phyloP scores from a whole-genome alignment of 371 early-diverging fungal genomes.

The Vairimorpha necatrix region DNA sequence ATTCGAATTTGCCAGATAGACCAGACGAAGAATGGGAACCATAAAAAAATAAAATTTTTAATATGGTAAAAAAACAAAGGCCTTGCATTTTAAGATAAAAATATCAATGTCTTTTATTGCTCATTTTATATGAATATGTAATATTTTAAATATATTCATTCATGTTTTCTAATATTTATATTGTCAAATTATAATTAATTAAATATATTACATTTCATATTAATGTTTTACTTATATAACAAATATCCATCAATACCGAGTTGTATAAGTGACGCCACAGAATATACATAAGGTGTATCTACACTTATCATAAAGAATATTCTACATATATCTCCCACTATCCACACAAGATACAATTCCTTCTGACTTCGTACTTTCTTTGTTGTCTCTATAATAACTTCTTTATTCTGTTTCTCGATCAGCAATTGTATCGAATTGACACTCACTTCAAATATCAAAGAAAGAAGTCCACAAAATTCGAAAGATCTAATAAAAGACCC shows the following conservation, averaged over 20 bases:
- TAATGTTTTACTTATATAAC: slow-evolving; percentile 17
- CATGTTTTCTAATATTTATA: too few relatives aligned
- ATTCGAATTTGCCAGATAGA: too few relatives aligned
- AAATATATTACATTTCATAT: too few relatives aligned
- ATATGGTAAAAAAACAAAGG: too few relatives aligned
- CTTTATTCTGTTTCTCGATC: slow-evolving; percentile 37
- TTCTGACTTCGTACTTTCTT: slow-evolving; percentile 34
- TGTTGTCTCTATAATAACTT: not conserved
- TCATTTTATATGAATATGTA: not conserved
- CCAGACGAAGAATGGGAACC: too few relatives aligned
- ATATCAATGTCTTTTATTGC: not conserved
- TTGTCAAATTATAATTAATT: too few relatives aligned
- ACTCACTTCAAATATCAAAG: slow-evolving; percentile 41
- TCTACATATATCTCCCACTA: slow-evolving; percentile 56
- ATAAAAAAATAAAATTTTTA: too few relatives aligned
- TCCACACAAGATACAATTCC: slow-evolving; percentile 57
- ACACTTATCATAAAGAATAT: slow-evolving; percentile 36
- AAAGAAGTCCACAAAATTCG: slow-evolving; percentile 34
- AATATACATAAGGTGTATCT: slow-evolving; percentile 36
- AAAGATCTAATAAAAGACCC: slow-evolving; percentile 3
- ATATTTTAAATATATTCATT: too few relatives aligned
- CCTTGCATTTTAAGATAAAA: not conserved
- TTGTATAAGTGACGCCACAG: slow-evolving; percentile 42
- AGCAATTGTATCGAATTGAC: slow-evolving; percentile 49
- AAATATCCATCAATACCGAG: slow-evolving; percentile 46